Evolutionary conservation across 1,284 basidiomycete genomes (phyloP).

Genomic region (Pseudomicrostroma phylloplanum): DNA sequence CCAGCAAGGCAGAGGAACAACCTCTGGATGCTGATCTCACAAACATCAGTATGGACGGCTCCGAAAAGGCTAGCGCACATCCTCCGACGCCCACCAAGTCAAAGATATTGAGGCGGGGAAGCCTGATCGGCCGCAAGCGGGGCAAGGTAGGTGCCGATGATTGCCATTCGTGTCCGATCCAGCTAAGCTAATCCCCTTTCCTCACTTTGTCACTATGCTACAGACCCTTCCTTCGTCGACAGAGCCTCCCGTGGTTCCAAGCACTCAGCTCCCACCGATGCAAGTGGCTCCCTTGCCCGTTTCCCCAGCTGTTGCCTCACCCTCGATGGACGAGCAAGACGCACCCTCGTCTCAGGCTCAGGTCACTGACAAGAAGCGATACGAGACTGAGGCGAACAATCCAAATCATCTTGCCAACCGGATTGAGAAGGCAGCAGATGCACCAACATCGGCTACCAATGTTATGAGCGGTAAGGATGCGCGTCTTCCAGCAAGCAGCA

Average conservation of each 20-base stretch:
- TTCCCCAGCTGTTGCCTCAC: not conserved
- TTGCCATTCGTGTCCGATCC: not conserved
- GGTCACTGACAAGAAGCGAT: too few relatives aligned
- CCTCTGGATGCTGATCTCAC: not conserved
- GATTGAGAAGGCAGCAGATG: too few relatives aligned
- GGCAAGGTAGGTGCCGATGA: slow-evolving; percentile 66
- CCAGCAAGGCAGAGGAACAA: not conserved
- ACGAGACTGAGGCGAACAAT: too few relatives aligned
- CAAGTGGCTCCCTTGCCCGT: slow-evolving; percentile 62
- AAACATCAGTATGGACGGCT: not conserved
- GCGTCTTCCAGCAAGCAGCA: too few relatives aligned
- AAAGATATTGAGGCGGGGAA: slow-evolving; percentile 32
- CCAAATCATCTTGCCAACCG: too few relatives aligned
- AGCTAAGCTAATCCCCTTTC: slow-evolving; percentile 22
- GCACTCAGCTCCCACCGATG: slow-evolving; percentile 67
- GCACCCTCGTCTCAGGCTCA: too few relatives aligned
- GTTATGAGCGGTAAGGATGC: too few relatives aligned
- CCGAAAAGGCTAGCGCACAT: not conserved
- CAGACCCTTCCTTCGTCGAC: slow-evolving; percentile 77
- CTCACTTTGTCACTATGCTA: slow-evolving; percentile 2
- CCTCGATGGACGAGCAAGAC: too few relatives aligned
- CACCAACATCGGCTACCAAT: too few relatives aligned
- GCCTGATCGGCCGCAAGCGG: slow-evolving; percentile 77
- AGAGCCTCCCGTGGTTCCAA: slow-evolving; percentile 61
- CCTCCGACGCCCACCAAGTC: not conserved